These are phyloP conservation scores for Didymella glomerata DNA, from an alignment of 2,329 filamentous ascomycete genomes.

Conservation along the genomic window DNA sequence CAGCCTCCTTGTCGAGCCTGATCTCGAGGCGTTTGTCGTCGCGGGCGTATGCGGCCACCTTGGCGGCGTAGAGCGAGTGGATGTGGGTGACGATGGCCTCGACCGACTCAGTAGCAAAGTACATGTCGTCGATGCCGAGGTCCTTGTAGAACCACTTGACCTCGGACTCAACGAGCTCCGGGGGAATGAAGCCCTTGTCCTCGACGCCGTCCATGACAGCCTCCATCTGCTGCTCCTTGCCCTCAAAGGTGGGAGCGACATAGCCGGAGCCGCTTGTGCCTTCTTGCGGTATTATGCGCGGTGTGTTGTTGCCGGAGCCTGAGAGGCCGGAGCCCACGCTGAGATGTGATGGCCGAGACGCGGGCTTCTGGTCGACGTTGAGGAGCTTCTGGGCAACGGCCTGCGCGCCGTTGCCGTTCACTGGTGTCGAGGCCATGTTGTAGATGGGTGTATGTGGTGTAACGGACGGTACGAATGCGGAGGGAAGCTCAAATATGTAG, in stretches of 20 bases:
- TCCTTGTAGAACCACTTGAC: conserved; percentile 97
- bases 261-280: conserved; percentile 84
- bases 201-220: conserved; percentile 80
- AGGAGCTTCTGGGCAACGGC: conserved; percentile 61
- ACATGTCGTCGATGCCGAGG: conserved; percentile 97
- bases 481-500: conserved; percentile 14
- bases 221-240: conserved; percentile 90
- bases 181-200: conserved; percentile 85
- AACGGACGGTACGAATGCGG: not conserved
- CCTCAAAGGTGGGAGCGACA: conserved; percentile 91
- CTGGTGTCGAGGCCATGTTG: conserved; percentile 47
- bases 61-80: conserved; percentile 94
- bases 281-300: conserved; percentile 80
- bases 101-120: conserved; percentile 89
- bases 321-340: conserved; percentile 69
- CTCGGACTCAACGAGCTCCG: conserved; percentile 82
- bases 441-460: conserved; percentile 20
- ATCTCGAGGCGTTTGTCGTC: conserved; percentile 96
- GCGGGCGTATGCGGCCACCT: conserved; percentile 90
- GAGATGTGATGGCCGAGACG: conserved; percentile 87
- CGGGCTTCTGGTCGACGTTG: conserved; percentile 69
- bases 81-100: conserved; percentile 92
- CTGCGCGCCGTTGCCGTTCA: conserved; percentile 42
- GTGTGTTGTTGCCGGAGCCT: conserved; percentile 63
- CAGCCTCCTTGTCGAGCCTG: conserved; percentile 91